Conservation (phyloP, 2,329 filamentous ascomycete genomes). For the Pseudodiploospora longispora region DNA sequence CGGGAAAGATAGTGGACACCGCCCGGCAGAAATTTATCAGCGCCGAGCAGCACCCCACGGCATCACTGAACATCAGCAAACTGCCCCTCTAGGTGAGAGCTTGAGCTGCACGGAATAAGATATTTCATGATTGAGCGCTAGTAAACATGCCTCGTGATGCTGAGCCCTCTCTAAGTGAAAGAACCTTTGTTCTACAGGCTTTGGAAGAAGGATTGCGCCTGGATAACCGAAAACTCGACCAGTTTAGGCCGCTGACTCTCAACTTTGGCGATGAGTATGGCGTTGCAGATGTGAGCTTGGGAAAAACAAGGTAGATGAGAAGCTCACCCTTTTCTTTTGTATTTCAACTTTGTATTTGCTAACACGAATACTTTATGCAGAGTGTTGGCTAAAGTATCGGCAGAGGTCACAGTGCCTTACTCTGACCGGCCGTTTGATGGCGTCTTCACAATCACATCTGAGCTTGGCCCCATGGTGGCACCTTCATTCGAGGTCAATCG, state of each 20-base stretch:
- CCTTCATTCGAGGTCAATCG: constrained; percentile 83
- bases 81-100: not conserved
- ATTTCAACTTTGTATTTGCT: not conserved
- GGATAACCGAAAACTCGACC: constrained; percentile 74
- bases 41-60: constrained; percentile 5
- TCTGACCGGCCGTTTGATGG: constrained; percentile 90
- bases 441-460: constrained; percentile 84
- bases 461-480: constrained; percentile 86
- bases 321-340: not conserved
- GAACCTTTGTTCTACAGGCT: constrained; percentile 75
- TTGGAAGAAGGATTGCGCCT: constrained; percentile 73
- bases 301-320: constrained; percentile 70
- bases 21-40: constrained; percentile 40
- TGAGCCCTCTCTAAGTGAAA: constrained; percentile 83
- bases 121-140: constrained; percentile 7
- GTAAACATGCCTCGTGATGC: constrained; percentile 80
- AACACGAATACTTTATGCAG: constrained; percentile 35
- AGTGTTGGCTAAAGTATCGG: constrained; percentile 75
- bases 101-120: no score
- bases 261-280: constrained; percentile 88
- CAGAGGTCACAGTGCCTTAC: constrained; percentile 79
- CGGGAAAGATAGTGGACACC: constrained; percentile 23
- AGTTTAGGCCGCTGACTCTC: constrained; percentile 70
- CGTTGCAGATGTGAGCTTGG: constrained; percentile 75
- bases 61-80: constrained; percentile 12